These are phyloP conservation scores for Hypoxylon fragiforme DNA, from an alignment of 495 filamentous ascomycete genomes.

Conservation along the genomic window DNA sequence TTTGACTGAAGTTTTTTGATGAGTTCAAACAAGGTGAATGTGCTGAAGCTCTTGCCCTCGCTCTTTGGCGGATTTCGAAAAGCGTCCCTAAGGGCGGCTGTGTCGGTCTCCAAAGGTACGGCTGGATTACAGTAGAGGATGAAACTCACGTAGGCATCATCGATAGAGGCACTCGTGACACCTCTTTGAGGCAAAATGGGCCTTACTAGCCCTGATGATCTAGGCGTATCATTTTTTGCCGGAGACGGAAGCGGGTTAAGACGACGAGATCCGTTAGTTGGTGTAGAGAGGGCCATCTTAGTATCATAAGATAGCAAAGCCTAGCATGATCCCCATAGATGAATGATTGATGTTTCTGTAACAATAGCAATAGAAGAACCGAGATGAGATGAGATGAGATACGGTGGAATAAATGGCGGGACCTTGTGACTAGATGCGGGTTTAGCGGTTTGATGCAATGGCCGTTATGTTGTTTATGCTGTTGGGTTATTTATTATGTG, in stretches of 20 bases:
- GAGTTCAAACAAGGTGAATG: slow-evolving; percentile 78
- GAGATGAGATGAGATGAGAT: slow-evolving; percentile 6
- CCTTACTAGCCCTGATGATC: slow-evolving; percentile 31
- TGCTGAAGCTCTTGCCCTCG: slow-evolving; percentile 89
- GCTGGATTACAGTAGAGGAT: slow-evolving; percentile 90
- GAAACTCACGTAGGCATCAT: slow-evolving; percentile 85
- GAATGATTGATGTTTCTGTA: background rate
- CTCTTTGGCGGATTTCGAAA: slow-evolving; percentile 88
- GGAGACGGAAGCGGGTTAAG: slow-evolving; percentile 36
- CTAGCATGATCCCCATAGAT: slow-evolving; percentile 30
- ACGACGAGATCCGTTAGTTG: slow-evolving; percentile 36
- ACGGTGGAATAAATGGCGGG: too few species aligned
- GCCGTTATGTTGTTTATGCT: too few species aligned
- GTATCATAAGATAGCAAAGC: slow-evolving; percentile 31
- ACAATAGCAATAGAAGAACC: slow-evolving; percentile 1
- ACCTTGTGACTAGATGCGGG: slow-evolving; percentile 2
- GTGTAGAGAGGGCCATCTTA: slow-evolving; percentile 39
- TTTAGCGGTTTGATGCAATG: too few species aligned
- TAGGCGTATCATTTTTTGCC: slow-evolving; percentile 34
- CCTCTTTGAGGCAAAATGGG: slow-evolving; percentile 65
- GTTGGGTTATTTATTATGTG: too few species aligned
- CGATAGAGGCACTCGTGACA: slow-evolving; percentile 74
- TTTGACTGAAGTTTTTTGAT: slow-evolving; percentile 81
- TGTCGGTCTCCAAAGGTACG: slow-evolving; percentile 70
- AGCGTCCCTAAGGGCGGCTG: slow-evolving; percentile 71